Conservation (phyloP, 2,329 filamentous ascomycete genomes). For the Cercospora sesami region DNA sequence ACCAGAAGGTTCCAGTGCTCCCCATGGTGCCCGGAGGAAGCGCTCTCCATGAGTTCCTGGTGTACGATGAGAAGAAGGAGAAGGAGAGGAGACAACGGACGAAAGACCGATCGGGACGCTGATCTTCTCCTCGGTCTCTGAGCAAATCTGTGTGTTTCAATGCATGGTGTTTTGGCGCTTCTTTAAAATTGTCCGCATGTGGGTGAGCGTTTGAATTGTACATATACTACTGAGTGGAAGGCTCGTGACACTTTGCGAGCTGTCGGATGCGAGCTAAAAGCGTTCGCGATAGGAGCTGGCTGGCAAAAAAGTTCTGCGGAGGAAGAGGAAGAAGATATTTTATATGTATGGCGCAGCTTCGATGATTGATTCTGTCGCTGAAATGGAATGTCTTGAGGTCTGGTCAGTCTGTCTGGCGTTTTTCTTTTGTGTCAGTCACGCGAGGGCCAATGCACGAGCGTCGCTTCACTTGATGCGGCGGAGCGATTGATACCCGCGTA, state of each 20-base stretch:
- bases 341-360: constrained; percentile 5
- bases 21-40: constrained; percentile 93
- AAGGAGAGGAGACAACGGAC: constrained; percentile 42
- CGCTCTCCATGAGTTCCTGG: constrained; percentile 87
- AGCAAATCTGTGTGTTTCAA: constrained; percentile 8
- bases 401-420: constrained; percentile 1
- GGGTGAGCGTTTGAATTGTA: constrained; percentile 11
- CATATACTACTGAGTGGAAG: constrained; percentile 6
- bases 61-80: constrained; percentile 70
- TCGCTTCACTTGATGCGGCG: not conserved
- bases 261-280: not conserved
- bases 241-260: not conserved
- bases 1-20: constrained; percentile 87
- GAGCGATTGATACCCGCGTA: no score
- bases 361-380: constrained; percentile 1
- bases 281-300: not conserved
- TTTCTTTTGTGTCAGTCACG: not conserved
- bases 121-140: constrained; percentile 9
- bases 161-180: constrained; percentile 21
- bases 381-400: constrained; percentile 8
- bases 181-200: not conserved
- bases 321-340: not conserved
- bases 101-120: constrained; percentile 42
- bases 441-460: not conserved
- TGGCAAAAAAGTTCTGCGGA: constrained; percentile 10